phyloP scores from a whole-genome alignment of 108 stramenopile species.

The Seminavis robusta region DNA sequence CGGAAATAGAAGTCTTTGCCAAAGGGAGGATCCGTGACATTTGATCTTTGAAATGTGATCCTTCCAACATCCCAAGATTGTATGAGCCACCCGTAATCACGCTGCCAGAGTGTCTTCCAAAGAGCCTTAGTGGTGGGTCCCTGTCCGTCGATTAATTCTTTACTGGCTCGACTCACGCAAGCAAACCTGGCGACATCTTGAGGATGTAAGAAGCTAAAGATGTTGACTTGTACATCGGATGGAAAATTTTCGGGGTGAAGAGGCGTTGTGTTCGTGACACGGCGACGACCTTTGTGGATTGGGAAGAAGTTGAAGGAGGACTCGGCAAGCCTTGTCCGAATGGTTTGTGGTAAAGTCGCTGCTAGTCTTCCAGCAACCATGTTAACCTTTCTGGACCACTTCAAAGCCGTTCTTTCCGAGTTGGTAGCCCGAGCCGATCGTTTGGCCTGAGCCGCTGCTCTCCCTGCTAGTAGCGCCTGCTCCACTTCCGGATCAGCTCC shows the following conservation, averaged over 20 bases:
- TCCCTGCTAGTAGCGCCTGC: constrained; percentile 4
- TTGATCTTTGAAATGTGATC: constrained; percentile 48
- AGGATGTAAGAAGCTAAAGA: constrained; percentile 68
- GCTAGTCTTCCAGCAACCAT: constrained; percentile 21
- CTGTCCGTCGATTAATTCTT: constrained; percentile 13
- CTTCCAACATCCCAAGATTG: constrained; percentile 60
- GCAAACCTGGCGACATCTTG: constrained; percentile 59
- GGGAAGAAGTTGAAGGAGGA: constrained; percentile 6
- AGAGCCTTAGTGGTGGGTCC: constrained; percentile 24
- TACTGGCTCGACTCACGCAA: constrained; percentile 36
- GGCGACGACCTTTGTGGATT: neutral
- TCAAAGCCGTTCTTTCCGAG: neutral
- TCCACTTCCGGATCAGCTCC: constrained; percentile 16
- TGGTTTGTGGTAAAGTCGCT: neutral
- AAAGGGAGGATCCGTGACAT: constrained; percentile 4
- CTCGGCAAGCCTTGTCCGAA: neutral
- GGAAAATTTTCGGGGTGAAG: constrained; percentile 27
- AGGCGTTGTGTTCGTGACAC: neutral
- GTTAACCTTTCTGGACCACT: constrained; percentile 22
- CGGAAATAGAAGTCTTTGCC: constrained; percentile 74
- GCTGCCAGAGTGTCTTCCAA: constrained; percentile 68
- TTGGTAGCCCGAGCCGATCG: no score
- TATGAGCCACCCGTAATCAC: constrained; percentile 77
- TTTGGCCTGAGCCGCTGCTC: no score
- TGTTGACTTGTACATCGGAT: constrained; percentile 55